Percentiles rank a stretch among this genome's conserved stretches.
phyloP scores from a whole-genome alignment of 805 yeast species.

The Yarrowia sp. region DNA sequence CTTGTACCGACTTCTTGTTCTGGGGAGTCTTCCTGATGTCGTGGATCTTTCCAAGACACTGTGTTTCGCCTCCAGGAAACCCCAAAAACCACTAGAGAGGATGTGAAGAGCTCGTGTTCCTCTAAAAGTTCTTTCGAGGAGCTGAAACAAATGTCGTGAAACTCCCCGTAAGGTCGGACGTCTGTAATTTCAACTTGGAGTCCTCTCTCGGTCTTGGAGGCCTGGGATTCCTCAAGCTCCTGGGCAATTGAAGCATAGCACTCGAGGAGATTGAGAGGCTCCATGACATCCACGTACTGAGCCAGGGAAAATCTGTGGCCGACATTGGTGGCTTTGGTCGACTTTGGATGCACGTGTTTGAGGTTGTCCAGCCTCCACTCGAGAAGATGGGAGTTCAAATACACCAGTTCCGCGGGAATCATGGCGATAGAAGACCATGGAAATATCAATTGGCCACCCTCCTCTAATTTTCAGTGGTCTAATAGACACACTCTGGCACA shows the following conservation, averaged over 20 bases:
- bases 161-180: no score
- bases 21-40: background rate
- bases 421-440: no score
- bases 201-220: background rate
- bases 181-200: no score
- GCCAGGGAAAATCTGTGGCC: background rate
- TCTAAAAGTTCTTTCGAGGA: background rate
- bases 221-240: background rate
- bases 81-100: background rate
- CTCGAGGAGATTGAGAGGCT: background rate
- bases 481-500: no score
- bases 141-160: background rate
- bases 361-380: background rate
- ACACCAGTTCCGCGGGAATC: no score
- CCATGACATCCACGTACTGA: background rate
- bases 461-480: no score
- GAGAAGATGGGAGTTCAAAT: no score
- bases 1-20: background rate
- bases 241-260: background rate
- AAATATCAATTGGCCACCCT: no score
- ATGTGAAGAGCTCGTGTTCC: background rate
- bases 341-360: background rate
- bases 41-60: background rate
- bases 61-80: background rate
- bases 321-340: background rate